Evolutionary conservation across 2,329 filamentous ascomycete genomes (phyloP).

Genomic region (Biscogniauxia mediterranea): DNA sequence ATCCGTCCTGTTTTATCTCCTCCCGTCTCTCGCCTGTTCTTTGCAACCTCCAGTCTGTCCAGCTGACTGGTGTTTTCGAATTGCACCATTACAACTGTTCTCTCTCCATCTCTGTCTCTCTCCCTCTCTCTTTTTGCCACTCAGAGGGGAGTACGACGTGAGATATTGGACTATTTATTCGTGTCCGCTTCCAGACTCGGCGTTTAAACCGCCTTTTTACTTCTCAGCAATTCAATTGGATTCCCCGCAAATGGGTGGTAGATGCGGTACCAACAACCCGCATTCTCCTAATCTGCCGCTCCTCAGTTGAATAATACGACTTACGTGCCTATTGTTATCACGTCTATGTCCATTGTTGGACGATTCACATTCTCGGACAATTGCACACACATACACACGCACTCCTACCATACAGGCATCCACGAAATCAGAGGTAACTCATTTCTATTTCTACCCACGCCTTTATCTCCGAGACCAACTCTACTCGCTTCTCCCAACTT

Average conservation of each 20-base stretch:
- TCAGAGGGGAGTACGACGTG: background rate
- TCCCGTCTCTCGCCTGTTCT: constrained; percentile 2
- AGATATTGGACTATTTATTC: background rate
- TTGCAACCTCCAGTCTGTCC: background rate
- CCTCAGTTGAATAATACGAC: constrained; percentile 11
- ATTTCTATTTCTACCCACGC: constrained; percentile 5
- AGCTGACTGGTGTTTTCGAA: constrained; percentile 4
- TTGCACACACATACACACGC: constrained; percentile 3
- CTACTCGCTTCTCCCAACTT: constrained; percentile 21
- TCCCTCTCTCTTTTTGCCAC: constrained; percentile 2
- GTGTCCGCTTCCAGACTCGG: constrained; percentile 6
- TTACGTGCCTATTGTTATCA: constrained; percentile 16
- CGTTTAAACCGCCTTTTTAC: constrained; percentile 8
- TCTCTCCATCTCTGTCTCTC: constrained; percentile 4
- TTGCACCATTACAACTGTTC: background rate
- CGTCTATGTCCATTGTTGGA: constrained; percentile 14
- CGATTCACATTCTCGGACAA: constrained; percentile 17
- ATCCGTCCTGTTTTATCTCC: constrained; percentile 6
- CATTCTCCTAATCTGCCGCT: constrained; percentile 12
- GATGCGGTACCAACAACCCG: constrained; percentile 10
- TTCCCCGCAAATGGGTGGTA: constrained; percentile 3
- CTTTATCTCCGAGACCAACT: constrained; percentile 26
- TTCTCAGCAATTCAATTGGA: background rate
- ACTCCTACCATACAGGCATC: background rate
- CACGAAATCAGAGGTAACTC: constrained; percentile 11